Evolutionary conservation across 1,284 basidiomycete species (phyloP).

Genomic region (Exobasidium rhododendri): DNA sequence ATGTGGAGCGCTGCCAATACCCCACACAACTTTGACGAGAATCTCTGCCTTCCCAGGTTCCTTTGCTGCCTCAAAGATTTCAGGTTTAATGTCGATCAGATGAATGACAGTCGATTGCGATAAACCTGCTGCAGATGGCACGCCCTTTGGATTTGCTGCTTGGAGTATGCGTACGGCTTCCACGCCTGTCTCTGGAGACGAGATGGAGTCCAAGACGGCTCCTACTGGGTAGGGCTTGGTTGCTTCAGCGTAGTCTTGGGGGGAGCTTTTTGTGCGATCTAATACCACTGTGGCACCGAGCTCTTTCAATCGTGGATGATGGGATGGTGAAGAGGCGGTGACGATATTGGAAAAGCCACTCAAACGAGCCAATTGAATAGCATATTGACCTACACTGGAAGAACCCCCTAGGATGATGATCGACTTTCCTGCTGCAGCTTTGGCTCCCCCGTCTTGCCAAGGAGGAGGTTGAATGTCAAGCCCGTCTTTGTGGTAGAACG

Average conservation of each 20-base stretch:
- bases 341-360: slow-evolving; percentile 36
- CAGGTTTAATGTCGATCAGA: neutral
- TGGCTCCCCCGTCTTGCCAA: slow-evolving; percentile 31
- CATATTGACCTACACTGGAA: slow-evolving; percentile 38
- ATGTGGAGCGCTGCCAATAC: slow-evolving; percentile 21
- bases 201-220: slow-evolving; percentile 37
- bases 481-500: slow-evolving; percentile 31
- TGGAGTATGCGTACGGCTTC: slow-evolving; percentile 34
- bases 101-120: neutral
- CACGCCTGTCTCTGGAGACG: slow-evolving; percentile 23
- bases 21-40: slow-evolving; percentile 20
- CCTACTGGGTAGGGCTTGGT: slow-evolving; percentile 11
- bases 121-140: neutral
- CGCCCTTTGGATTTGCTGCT: slow-evolving; percentile 2
- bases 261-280: slow-evolving; percentile 25
- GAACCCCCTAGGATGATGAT: slow-evolving; percentile 38
- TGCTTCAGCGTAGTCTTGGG: slow-evolving; percentile 17
- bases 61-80: slow-evolving; percentile 4
- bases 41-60: slow-evolving; percentile 2
- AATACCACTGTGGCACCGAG: slow-evolving; percentile 32
- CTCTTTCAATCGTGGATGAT: slow-evolving; percentile 26
- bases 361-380: slow-evolving; percentile 36
- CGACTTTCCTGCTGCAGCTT: slow-evolving; percentile 30
- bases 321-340: slow-evolving; percentile 27
- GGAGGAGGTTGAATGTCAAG: slow-evolving; percentile 19